These are phyloP conservation scores for Dianthus caryophyllus DNA, from an alignment of 148 eudicot species.

Conservation along the genomic window DNA sequence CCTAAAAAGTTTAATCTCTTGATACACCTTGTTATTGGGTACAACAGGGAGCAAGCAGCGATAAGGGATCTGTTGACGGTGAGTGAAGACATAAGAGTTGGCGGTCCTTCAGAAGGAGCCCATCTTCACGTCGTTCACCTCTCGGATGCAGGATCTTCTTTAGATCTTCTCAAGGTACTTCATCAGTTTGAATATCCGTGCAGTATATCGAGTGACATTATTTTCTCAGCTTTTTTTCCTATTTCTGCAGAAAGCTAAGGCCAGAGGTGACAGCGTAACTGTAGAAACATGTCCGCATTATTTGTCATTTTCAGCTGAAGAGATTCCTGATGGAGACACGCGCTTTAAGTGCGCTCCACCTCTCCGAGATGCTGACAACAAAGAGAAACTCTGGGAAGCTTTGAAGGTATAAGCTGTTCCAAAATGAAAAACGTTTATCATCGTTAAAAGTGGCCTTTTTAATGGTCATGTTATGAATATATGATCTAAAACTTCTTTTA, in stretches of 20 bases:
- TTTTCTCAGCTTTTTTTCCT: neutral
- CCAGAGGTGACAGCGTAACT: constrained; percentile 76
- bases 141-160: constrained; percentile 77
- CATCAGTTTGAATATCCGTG: neutral
- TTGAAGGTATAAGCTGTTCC: constrained; percentile 46
- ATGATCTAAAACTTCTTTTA: no score
- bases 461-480: no score
- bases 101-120: constrained; percentile 92
- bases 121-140: constrained; percentile 96
- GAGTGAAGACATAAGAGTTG: constrained; percentile 55
- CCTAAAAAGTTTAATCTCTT: neutral
- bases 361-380: constrained; percentile 75
- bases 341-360: constrained; percentile 97
- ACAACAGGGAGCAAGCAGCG: constrained; percentile 81
- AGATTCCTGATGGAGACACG: constrained; percentile 87
- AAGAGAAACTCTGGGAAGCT: constrained; percentile 77
- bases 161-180: constrained; percentile 73
- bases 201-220: neutral
- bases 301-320: constrained; percentile 90
- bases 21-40: neutral
- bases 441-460: no score
- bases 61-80: constrained; percentile 68
- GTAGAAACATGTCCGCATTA: constrained; percentile 97
- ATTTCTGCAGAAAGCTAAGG: constrained; percentile 72
- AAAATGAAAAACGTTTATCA: neutral